Evolutionary conservation across 768 basidiomycete genomes (phyloP), one percentile per base, ranked within the genome.

Genomic region (Candolleomyces aberdarensis): DNA sequence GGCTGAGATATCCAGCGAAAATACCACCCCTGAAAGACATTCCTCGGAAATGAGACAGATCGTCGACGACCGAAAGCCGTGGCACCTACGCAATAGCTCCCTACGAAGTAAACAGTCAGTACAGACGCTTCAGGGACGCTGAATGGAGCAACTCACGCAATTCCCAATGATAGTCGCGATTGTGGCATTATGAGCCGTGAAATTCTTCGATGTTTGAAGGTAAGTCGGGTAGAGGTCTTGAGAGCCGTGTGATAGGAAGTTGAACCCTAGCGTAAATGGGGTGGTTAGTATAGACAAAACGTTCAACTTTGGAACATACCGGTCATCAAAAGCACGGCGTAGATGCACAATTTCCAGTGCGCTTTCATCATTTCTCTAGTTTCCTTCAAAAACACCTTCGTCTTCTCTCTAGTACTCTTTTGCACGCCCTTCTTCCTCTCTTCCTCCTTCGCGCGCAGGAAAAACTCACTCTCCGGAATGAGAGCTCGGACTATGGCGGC

Each of bases 201-300:
- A 85, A 15, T 79, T 77, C 69, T 93, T 94, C 22, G 84, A 78
- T 1, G 71, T 74, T 58, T 84, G 72, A 54, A 93, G 76, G 69
- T 91, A 93, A 9, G 87, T 91, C 54, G 92, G 91, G 73, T 91
- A 93, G n/a, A 91, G 71, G 73, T 91, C 88, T 79, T 85, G 83
- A 53, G 85, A 87, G 14, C 89, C 89, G 72, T 90, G 90, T 11
- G 86, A 86, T 63, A 89, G 78, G 74, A 92, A 89, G 71, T 89
- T 91, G 79, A 91, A 89, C 11, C 86, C 86, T 85, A 60, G 54
- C 31, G 44, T 9, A 22, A 48, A 50, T 13, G 17, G 22, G 20
- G 11, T 20, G 39, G 29, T 54, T 47, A 46, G 51, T 43, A 56
- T n/a, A 3, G 53, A 26, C 19, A 22, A 51, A 17, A 29, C 31